Evolutionary conservation across 2,329 filamentous ascomycete species (phyloP).

Genomic region (Coniochaeta prunicola): DNA sequence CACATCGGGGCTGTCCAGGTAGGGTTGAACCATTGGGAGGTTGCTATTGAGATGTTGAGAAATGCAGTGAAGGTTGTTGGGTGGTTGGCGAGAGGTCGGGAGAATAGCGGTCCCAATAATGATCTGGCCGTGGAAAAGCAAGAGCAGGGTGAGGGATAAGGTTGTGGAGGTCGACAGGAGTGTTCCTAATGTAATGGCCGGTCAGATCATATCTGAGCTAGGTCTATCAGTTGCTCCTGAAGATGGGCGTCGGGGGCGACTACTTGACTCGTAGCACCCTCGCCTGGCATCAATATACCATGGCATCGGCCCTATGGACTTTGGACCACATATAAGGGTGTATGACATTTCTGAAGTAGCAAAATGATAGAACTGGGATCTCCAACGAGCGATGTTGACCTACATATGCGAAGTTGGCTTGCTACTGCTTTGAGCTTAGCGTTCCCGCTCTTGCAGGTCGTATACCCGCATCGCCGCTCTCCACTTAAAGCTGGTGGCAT

Average conservation of each 20-base stretch:
- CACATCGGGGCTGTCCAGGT: constrained; percentile 35
- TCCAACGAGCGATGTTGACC: not conserved
- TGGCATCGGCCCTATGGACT: too few species aligned
- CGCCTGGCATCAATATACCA: too few species aligned
- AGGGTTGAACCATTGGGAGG: constrained; percentile 41
- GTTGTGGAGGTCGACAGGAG: not conserved
- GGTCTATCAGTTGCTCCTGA: not conserved
- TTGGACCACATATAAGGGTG: not conserved
- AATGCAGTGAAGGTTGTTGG: not conserved
- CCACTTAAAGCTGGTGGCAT: not conserved
- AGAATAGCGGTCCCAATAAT: not conserved
- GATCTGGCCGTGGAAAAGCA: not conserved
- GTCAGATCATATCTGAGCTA: not conserved
- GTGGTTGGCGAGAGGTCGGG: not conserved
- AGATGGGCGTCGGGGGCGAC: not conserved
- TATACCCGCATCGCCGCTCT: not conserved
- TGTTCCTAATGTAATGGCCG: not conserved
- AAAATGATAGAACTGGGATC: too few species aligned
- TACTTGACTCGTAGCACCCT: not conserved
- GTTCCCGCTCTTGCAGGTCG: not conserved
- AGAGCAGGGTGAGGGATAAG: not conserved
- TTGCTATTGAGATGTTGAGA: constrained; percentile 11
- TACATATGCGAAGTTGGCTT: not conserved
- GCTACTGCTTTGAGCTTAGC: not conserved
- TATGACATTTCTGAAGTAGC: not conserved